Percentiles rank a stretch among this genome's conserved stretches.
Evolutionary conservation across 768 basidiomycete species (phyloP).

Genomic region (Russula virescens): DNA sequence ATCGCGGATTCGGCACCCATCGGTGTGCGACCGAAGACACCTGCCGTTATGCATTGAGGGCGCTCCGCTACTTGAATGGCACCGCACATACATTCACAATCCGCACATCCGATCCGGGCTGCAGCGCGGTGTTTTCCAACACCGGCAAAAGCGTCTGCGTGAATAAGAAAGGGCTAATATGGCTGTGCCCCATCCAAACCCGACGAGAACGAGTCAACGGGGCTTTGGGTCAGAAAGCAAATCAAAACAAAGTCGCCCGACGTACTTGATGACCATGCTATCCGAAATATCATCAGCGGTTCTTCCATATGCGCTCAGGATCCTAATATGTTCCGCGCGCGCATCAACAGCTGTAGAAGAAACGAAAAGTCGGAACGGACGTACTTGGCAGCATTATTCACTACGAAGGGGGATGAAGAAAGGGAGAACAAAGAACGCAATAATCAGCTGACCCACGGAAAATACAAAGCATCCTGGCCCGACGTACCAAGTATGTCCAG

Average conservation of each 20-base stretch:
- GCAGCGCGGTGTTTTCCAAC: constrained; percentile 43
- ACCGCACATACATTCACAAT: constrained; percentile 45
- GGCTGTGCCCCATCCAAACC: constrained; percentile 34
- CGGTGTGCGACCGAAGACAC: constrained; percentile 22
- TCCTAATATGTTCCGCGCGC: neutral
- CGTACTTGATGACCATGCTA: constrained; percentile 43
- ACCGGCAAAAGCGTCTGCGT: constrained; percentile 50
- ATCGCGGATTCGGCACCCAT: constrained; percentile 9
- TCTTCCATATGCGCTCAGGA: constrained; percentile 15
- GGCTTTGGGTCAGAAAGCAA: neutral
- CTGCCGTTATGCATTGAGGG: constrained; percentile 7
- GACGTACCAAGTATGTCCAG: constrained; percentile 40
- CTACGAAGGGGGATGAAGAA: constrained; percentile 25
- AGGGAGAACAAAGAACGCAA: neutral
- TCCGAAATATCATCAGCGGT: constrained; percentile 20
- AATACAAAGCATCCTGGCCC: constrained; percentile 24
- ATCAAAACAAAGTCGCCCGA: neutral
- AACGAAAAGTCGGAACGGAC: constrained; percentile 14
- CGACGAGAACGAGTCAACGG: neutral
- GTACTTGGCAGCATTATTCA: constrained; percentile 53
- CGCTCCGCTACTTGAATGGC: neutral
- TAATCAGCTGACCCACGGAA: neutral
- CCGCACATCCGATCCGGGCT: constrained; percentile 50
- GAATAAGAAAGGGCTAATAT: constrained; percentile 52
- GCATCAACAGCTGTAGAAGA: no score